phyloP scores from a whole-genome alignment of 352 stramenopile genomes.

The Pythium rishiriense region DNA sequence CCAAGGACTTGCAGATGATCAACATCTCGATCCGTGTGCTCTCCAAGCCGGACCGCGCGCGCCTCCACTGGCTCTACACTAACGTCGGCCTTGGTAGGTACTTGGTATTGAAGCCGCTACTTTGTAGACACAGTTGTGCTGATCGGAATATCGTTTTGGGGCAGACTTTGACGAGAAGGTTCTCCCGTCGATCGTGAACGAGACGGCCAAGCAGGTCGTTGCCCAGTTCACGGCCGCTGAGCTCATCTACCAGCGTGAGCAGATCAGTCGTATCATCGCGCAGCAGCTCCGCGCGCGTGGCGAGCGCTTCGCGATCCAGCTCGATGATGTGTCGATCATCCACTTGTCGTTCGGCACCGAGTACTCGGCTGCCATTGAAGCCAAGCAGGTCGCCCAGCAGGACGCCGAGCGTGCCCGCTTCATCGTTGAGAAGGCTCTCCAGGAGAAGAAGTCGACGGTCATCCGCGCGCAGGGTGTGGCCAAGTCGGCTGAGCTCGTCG shows the following conservation, averaged over 20 bases:
- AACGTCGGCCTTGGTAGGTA: slow-evolving; percentile 89
- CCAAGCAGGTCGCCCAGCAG: slow-evolving; percentile 99
- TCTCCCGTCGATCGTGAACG: slow-evolving; percentile 98
- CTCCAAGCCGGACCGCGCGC: slow-evolving; percentile 92
- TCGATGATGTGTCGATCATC: slow-evolving; percentile 99
- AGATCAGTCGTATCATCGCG: slow-evolving; percentile 95
- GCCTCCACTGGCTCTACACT: slow-evolving; percentile 97
- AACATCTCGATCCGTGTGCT: slow-evolving; percentile 99
- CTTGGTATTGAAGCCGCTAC: no score
- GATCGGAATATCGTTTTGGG: background rate
- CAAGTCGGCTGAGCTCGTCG: slow-evolving; percentile 98
- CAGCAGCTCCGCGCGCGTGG: slow-evolving; percentile 76
- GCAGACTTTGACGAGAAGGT: slow-evolving; percentile 98
- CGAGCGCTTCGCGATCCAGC: slow-evolving; percentile 91
- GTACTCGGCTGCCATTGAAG: slow-evolving; percentile 98
- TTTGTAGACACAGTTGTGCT: no score
- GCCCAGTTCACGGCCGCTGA: slow-evolving; percentile 99
- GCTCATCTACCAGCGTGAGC: slow-evolving; percentile 99
- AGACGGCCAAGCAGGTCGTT: slow-evolving; percentile 99
- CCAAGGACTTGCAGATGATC: slow-evolving; percentile 99
- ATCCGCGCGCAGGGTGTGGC: slow-evolving; percentile 98
- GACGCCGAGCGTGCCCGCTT: slow-evolving; percentile 98
- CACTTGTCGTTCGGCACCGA: slow-evolving; percentile 98
- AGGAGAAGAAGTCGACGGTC: slow-evolving; percentile 99
- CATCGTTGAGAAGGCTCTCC: slow-evolving; percentile 96